Evolutionary conservation across 2,329 filamentous ascomycete genomes (phyloP), one percentile per base, ranked within the genome.

Genomic region (Berkeleyomyces rouxiae): DNA sequence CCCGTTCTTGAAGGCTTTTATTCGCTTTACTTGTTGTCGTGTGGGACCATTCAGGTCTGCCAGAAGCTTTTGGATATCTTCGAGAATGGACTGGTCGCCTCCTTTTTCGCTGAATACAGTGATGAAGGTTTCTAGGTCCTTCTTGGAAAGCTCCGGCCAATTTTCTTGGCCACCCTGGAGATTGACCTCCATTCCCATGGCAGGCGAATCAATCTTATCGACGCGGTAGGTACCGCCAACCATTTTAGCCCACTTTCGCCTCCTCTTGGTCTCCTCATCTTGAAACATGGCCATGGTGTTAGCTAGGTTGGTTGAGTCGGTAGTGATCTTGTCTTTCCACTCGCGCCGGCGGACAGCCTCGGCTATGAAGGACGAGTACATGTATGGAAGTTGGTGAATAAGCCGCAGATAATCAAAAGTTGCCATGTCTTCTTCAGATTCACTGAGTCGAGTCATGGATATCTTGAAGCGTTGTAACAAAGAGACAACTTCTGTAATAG

Each of bases 1-100:
- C 13, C 93, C 93, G 70, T 95, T 93, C 71, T 96, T 96, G 77
- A 99, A 97, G 4, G 90, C 90, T 71, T 92, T 95, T 5, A 93
- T 82, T 63, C 90, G 83, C 72, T 90, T 91, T 65, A 85, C 82
- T 70, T 95, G 91, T 71, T 93, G 89, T 68, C 87, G 90, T 0
- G 89, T 93, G 2, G 92, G 90, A 63, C 81, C 83, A 70, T 85
- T 85, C 11, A 97, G 78, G 61, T 95, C 90, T 65, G 85, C 84
- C 65, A 95, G 80, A 16, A 90, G 81, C 69, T 90, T 88, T 3
- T 79, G 76, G 42, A 97, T 78, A 60, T 95, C 88, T 9, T 84
- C 79, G 1, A 89, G 76, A 64, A 91, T 77, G 1, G 77, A 77
- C 4, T 82, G 76, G 63, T 92, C 84, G 0, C 82, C 81, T 61